Evolutionary conservation across 352 stramenopile species (phyloP).

Genomic region (Pythium aquatile): DNA sequence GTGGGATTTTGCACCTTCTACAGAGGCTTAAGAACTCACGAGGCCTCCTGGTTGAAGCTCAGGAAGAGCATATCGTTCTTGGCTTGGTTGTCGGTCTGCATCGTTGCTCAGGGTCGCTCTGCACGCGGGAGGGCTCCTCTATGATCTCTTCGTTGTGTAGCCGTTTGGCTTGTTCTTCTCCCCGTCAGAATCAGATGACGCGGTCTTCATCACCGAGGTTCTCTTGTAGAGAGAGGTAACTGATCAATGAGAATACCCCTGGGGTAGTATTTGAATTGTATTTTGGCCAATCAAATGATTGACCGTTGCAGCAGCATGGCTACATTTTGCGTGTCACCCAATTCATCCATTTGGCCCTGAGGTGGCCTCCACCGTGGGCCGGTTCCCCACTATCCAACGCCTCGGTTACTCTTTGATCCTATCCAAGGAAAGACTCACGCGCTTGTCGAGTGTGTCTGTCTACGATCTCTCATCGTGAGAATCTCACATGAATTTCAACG

Average conservation of each 20-base stretch:
- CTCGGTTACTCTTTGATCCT: no score
- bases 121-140: not conserved
- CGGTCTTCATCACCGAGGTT: not conserved
- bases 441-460: no score
- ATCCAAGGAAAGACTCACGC: no score
- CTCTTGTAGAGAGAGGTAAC: constrained; percentile 6
- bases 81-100: constrained; percentile 46
- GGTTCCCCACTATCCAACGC: no score
- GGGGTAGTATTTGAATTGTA: not conserved
- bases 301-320: not conserved
- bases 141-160: not conserved
- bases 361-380: no score
- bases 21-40: constrained; percentile 39
- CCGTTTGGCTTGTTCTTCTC: not conserved
- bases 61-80: constrained; percentile 82
- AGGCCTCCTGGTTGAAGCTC: constrained; percentile 92
- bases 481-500: no score
- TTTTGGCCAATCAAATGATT: not conserved
- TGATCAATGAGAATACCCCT: not conserved
- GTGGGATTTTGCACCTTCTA: not conserved
- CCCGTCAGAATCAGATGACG: not conserved
- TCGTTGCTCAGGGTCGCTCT: not conserved
- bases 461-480: no score
- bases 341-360: no score
- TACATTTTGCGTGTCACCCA: not conserved